Evolutionary conservation across 1,284 basidiomycete species (phyloP), one percentile per base, ranked within the genome.

Genomic region (Boletus mariae): DNA sequence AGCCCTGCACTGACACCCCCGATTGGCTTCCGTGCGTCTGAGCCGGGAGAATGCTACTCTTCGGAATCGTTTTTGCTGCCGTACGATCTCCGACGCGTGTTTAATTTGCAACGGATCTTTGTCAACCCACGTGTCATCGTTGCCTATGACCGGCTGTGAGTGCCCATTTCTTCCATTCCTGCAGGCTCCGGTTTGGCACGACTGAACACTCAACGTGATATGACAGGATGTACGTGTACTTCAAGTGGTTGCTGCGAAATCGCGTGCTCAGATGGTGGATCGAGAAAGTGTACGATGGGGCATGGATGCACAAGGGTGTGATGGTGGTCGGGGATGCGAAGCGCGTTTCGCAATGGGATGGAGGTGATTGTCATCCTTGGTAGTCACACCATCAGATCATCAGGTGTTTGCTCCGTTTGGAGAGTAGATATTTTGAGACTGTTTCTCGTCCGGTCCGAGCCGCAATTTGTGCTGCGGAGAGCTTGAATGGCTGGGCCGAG

Each of bases 31-130:
- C 76, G 81, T 35, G 57, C 70, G 11, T 75, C 75, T 11, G 61
- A 55, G 1, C 58, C 67, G 23, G 68, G 62, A 8, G 74, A 76
- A 52, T 84, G 82, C 63, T 77, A 73, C 59, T 77, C 77, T 38
- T 76, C 73, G 23, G 82, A 84, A 66, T 80, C 75, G 37, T 80
- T 82, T 67, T 61, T 80, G 47, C 68, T 79, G 15, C 77, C 77
- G 5, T 80, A 81, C 64, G 82, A 84, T 62, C 64, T 83, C 28
- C 75, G 82, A 54, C 73, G 80, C 4, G 54, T 77, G 31, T 75
- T 78, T 53, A 64, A 66, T 17, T 57, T 77, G 43, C 59, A 68
- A 32, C 68, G 68, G 29, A 64, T 66, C 8, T 47, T 51, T 20
- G 32, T 41, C 13, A 66, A 66, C 23, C 63, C 61, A 4, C 63